phyloP scores from a whole-genome alignment of 345 rosid genomes.

The Raphanus sativus region DNA sequence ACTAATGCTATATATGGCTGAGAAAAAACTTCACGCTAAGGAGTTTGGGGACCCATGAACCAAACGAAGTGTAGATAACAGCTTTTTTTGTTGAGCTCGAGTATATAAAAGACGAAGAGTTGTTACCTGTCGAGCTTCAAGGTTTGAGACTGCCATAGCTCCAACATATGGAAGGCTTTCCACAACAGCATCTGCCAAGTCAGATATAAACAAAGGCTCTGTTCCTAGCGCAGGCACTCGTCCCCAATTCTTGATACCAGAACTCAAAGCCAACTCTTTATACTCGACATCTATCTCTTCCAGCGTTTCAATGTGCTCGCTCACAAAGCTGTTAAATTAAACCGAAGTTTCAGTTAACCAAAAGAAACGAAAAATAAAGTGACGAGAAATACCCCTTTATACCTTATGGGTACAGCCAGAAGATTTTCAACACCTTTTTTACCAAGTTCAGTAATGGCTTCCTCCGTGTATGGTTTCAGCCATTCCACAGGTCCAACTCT shows the following conservation, averaged over 20 bases:
- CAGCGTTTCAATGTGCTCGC: constrained; percentile 96
- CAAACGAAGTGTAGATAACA: not conserved
- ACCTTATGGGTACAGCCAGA: constrained; percentile 95
- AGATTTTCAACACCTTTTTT: constrained; percentile 80
- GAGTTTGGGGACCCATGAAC: constrained; percentile 9
- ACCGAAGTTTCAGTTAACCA: constrained; percentile 9
- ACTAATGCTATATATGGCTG: not conserved
- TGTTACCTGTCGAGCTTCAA: constrained; percentile 95
- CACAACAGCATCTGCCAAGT: constrained; percentile 96
- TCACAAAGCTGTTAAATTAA: constrained; percentile 69
- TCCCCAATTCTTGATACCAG: constrained; percentile 95
- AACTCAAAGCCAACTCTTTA: constrained; percentile 84
- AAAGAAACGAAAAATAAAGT: constrained; percentile 10
- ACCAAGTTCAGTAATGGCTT: constrained; percentile 88
- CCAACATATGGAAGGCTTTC: constrained; percentile 99
- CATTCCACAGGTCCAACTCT: constrained; percentile 99
- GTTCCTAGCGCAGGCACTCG: constrained; percentile 96
- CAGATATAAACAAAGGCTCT: constrained; percentile 89
- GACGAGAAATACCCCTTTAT: constrained; percentile 13
- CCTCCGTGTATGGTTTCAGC: constrained; percentile 99
- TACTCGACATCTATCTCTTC: constrained; percentile 99
- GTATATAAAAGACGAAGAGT: constrained; percentile 7
- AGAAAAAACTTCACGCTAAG: not conserved
- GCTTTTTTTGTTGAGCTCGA: not conserved
- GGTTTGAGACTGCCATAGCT: constrained; percentile 96